These are phyloP conservation scores for Globisporangium alternatum DNA, from an alignment of 352 stramenopile genomes.

Conservation along the genomic window DNA sequence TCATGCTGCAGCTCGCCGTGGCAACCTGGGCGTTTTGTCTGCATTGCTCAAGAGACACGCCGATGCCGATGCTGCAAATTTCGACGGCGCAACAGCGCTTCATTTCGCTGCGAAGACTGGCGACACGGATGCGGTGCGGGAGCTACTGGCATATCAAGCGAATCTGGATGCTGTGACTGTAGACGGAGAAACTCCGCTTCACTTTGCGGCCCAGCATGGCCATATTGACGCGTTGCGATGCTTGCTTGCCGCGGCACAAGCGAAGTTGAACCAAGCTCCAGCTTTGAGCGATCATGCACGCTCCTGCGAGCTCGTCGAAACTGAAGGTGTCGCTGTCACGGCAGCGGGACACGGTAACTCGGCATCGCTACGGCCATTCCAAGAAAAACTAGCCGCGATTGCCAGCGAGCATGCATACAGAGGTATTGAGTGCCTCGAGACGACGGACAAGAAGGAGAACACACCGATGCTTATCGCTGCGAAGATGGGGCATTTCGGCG, in stretches of 20 bases:
- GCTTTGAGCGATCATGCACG: background rate
- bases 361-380: too few relatives aligned
- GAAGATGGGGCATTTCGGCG: background rate
- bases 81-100: background rate
- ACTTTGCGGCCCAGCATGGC: background rate
- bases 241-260: background rate
- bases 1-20: background rate
- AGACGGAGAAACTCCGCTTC: background rate
- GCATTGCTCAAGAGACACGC: background rate
- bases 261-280: background rate
- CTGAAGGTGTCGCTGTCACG: too few relatives aligned
- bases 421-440: background rate
- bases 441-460: background rate
- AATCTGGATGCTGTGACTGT: background rate
- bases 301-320: too few relatives aligned
- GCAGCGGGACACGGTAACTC: too few relatives aligned
- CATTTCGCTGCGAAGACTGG: background rate
- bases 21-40: background rate
- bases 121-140: background rate
- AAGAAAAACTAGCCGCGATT: too few relatives aligned
- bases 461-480: background rate
- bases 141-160: background rate
- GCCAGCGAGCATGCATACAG: too few relatives aligned
- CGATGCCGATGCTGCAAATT: background rate
- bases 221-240: background rate